phyloP scores from a whole-genome alignment of 495 filamentous ascomycete genomes.

The Lophiotrema nucula region DNA sequence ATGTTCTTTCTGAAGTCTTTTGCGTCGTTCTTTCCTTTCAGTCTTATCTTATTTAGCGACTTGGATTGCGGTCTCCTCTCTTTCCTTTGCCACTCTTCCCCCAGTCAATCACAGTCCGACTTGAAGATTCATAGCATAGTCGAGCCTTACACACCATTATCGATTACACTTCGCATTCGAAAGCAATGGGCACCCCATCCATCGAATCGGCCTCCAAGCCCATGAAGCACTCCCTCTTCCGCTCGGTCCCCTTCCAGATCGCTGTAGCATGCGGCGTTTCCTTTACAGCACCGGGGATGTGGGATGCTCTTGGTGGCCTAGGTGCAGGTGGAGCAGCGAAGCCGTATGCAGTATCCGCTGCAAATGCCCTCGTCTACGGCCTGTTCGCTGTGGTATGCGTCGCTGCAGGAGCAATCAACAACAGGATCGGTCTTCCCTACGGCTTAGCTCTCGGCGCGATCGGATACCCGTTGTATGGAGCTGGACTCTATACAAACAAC shows the following conservation, averaged over 20 bases:
- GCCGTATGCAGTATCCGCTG: conserved; percentile 39
- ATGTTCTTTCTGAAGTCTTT: no score
- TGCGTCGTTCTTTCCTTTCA: no score
- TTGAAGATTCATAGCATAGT: no score
- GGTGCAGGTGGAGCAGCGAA: conserved; percentile 30
- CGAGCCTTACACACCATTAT: no score
- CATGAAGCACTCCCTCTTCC: no score
- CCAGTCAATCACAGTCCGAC: no score
- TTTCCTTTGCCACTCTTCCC: no score
- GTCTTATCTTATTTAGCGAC: no score
- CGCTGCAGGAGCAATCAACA: conserved; percentile 39
- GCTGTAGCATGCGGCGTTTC: conserved; percentile 38
- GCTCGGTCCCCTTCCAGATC: conserved; percentile 41
- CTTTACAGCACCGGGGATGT: conserved; percentile 28
- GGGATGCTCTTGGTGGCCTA: conserved; percentile 39
- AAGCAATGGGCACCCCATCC: no score
- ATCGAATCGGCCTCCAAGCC: no score
- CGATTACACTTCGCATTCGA: no score
- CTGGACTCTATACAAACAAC: conserved; percentile 9
- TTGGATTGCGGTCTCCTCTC: no score
- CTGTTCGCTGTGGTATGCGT: conserved; percentile 41
- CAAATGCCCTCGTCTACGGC: conserved; percentile 40
- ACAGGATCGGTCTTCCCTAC: conserved; percentile 38
- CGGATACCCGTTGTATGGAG: conserved; percentile 7
- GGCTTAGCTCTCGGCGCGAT: conserved; percentile 33